phyloP scores from a whole-genome alignment of 116 monocot species.

The Dioscorea cayenensis region DNA sequence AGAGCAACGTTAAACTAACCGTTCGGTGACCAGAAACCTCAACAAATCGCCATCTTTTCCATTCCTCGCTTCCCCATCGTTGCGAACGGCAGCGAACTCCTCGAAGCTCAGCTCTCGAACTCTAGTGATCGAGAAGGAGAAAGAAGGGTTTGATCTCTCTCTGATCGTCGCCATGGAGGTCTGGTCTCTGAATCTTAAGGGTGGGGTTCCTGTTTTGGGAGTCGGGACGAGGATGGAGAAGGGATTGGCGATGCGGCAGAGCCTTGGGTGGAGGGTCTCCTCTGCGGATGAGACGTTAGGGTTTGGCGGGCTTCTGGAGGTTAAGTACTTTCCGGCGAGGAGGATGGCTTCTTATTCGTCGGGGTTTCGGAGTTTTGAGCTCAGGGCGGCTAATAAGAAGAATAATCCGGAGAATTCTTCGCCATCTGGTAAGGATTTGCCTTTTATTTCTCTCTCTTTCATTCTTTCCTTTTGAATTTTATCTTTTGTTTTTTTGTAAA shows the following conservation, averaged over 20 bases:
- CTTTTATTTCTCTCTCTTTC: background rate
- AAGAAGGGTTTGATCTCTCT: background rate
- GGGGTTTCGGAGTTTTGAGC: constrained; percentile 8
- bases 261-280: background rate
- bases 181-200: constrained; percentile 9
- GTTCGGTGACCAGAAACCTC: background rate
- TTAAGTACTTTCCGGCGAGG: background rate
- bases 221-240: background rate
- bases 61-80: background rate
- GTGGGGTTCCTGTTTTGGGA: constrained; percentile 2
- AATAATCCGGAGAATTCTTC: constrained; percentile 12
- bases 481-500: background rate
- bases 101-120: background rate
- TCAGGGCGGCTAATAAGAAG: constrained; percentile 13
- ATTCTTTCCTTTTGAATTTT: no score
- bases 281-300: constrained; percentile 3
- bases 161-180: constrained; percentile 18
- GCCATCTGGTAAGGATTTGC: constrained; percentile 6
- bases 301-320: background rate
- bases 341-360: background rate
- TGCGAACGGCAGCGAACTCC: background rate
- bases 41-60: background rate
- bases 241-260: background rate
- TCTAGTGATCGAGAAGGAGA: background rate
- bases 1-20: background rate